phyloP scores from a whole-genome alignment of 2,329 filamentous ascomycete genomes.

The Tolypocladium nubicola region DNA sequence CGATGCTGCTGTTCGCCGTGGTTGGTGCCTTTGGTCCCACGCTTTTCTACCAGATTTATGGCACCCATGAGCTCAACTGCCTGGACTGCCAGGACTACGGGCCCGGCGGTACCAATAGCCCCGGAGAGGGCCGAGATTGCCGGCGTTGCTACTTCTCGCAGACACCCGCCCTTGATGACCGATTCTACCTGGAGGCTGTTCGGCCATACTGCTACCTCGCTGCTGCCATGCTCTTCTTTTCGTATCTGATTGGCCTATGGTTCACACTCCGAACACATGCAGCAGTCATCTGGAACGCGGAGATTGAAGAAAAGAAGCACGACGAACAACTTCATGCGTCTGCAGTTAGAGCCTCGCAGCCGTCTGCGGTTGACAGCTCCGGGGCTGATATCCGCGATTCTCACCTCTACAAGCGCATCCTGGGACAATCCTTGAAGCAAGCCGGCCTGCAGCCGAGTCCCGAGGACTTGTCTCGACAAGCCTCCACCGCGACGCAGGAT shows the following conservation, averaged over 20 bases:
- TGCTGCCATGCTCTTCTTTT: constrained; percentile 75
- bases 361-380: constrained; percentile 32
- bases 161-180: constrained; percentile 68
- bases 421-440: constrained; percentile 82
- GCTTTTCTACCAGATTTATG: constrained; percentile 97
- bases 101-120: constrained; percentile 17
- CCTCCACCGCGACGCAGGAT: constrained; percentile 23
- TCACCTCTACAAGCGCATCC: constrained; percentile 82
- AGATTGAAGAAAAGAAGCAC: constrained; percentile 65
- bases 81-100: constrained; percentile 46
- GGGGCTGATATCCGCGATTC: constrained; percentile 72
- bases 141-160: constrained; percentile 92
- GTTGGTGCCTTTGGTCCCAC: constrained; percentile 94
- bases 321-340: constrained; percentile 35
- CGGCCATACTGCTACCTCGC: constrained; percentile 89
- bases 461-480: constrained; percentile 31
- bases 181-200: constrained; percentile 84
- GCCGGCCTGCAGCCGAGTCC: constrained; percentile 54
- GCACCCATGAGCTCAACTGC: constrained; percentile 91
- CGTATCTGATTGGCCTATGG: constrained; percentile 86
- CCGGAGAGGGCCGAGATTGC: constrained; percentile 56
- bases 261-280: constrained; percentile 95
- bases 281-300: constrained; percentile 90
- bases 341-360: constrained; percentile 22
- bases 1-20: constrained; percentile 93